Base-by-base conservation (phyloP, 2,329 filamentous ascomycete genomes). In the Xylaria sp. region DNA sequence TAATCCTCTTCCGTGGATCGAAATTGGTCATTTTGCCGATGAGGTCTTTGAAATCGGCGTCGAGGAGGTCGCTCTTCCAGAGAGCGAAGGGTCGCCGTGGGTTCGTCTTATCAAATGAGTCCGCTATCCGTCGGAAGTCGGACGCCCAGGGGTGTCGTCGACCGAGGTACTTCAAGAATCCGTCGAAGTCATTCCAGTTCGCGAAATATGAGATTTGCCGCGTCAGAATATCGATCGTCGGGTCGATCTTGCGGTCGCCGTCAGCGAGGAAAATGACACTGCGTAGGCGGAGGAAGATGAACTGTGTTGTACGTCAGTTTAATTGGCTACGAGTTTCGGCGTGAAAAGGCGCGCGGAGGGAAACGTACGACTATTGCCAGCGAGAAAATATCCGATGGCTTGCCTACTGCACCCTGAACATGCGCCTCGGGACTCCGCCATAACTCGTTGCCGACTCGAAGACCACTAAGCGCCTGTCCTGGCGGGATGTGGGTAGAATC, bases 171-270 rank as follows among this genome's bases (percentile, higher is more conserved):
- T 78, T 74, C 42, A 85, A 69, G 62, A 84, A 76, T 22, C 75
- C 78, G 39, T 78, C 74, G 44, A 83, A 76, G 44, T 79, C 77
- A 4, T 82, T 73, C 73, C 76, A 74, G 67, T 84, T 79, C 47
- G 78, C 79, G 72, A 85, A 85, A 69, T 81, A 82, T 2, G 82
- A 85, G 15, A 84, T 77, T 68, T 84, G 82, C 25, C 80, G 79
- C 67, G 81, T 78, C 44, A 84, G 72, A 39, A 84, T 79, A 68
- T 79, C 74, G 49, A 76, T 77, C 51, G 81, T 74, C n/a, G 75
- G 75, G 47, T 81, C 79, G 70, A 72, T 76, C 67, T 72, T 78
- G 67, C 69, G 74, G 61, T 71, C 78, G 65, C 70, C 78, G 63
- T 74, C 75, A 60, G 79, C 76, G 55, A 77, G 77, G 67, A 83